Evolutionary conservation across 2,329 filamentous ascomycete genomes (phyloP).

Genomic region (Trichophyton mentagrophytes): DNA sequence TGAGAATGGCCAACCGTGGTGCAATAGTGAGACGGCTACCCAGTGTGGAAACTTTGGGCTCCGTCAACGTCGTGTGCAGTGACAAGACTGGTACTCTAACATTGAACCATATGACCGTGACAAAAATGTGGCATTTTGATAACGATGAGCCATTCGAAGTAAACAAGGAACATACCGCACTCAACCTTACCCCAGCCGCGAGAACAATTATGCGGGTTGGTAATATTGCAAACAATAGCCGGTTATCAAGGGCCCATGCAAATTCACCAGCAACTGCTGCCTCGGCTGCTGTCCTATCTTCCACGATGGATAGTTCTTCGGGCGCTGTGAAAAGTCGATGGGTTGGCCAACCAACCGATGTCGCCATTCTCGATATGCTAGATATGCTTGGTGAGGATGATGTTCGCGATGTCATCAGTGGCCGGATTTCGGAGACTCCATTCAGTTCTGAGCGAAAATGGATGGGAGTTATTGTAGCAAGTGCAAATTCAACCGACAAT

Average conservation of each 20-base stretch:
- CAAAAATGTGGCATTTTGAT: constrained; percentile 92
- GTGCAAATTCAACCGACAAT: constrained; percentile 38
- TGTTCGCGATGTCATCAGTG: constrained; percentile 72
- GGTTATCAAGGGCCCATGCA: constrained; percentile 60
- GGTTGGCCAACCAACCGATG: constrained; percentile 94
- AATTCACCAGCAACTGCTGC: constrained; percentile 56
- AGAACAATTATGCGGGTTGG: constrained; percentile 76
- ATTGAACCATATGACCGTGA: constrained; percentile 96
- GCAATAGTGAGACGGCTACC: constrained; percentile 93
- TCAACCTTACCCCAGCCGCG: constrained; percentile 57
- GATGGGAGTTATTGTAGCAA: constrained; percentile 88
- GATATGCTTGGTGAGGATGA: constrained; percentile 88
- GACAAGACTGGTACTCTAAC: constrained; percentile 97
- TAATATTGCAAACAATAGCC: constrained; percentile 91
- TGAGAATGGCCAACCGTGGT: constrained; percentile 89
- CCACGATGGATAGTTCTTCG: constrained; percentile 53
- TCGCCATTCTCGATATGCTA: constrained; percentile 87
- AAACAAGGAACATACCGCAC: constrained; percentile 39
- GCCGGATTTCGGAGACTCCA: constrained; percentile 70
- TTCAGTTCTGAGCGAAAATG: constrained; percentile 97
- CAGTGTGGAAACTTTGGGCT: constrained; percentile 92
- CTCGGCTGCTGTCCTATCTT: constrained; percentile 71
- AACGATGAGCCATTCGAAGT: constrained; percentile 45
- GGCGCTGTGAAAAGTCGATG: constrained; percentile 67
- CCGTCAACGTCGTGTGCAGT: constrained; percentile 98